Conservation (phyloP, 2,329 filamentous ascomycete genomes). For the Fusarium ramigenum region DNA sequence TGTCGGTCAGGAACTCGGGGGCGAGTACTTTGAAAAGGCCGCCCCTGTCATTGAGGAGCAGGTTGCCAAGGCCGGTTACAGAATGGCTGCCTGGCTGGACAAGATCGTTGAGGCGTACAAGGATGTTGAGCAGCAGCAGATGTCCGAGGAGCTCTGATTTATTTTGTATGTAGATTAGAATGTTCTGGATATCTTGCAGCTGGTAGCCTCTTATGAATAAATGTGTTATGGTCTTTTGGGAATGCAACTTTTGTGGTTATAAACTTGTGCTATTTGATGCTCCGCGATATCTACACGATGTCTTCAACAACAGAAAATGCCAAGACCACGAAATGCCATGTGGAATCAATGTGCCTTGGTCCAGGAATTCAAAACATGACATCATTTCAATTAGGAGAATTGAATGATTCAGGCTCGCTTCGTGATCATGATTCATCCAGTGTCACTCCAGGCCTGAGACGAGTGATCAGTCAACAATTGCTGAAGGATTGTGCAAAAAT, state of each 20-base stretch:
- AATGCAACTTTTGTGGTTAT: neutral
- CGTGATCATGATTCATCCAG: neutral
- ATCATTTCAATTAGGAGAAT: neutral
- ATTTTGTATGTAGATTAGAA: neutral
- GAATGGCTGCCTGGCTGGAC: conserved; percentile 74
- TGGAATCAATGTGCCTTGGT: neutral
- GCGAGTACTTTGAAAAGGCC: conserved; percentile 70
- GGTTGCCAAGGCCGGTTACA: conserved; percentile 74
- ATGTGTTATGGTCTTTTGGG: neutral
- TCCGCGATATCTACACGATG: neutral
- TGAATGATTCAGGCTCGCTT: conserved; percentile 4
- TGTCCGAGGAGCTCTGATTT: conserved; percentile 45
- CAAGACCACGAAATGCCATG: neutral
- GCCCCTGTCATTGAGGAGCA: conserved; percentile 72
- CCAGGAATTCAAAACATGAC: neutral
- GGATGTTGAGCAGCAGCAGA: conserved; percentile 34
- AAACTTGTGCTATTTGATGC: neutral
- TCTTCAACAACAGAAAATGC: neutral
- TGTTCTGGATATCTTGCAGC: neutral
- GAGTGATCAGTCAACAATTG: neutral
- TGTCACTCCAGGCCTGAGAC: conserved; percentile 25
- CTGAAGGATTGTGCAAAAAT: neutral
- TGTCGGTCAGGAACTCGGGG: conserved; percentile 66
- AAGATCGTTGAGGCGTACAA: conserved; percentile 60
- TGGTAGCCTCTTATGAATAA: neutral